Conservation (phyloP, 2,329 filamentous ascomycete species). For the Colletotrichum falcatum region DNA sequence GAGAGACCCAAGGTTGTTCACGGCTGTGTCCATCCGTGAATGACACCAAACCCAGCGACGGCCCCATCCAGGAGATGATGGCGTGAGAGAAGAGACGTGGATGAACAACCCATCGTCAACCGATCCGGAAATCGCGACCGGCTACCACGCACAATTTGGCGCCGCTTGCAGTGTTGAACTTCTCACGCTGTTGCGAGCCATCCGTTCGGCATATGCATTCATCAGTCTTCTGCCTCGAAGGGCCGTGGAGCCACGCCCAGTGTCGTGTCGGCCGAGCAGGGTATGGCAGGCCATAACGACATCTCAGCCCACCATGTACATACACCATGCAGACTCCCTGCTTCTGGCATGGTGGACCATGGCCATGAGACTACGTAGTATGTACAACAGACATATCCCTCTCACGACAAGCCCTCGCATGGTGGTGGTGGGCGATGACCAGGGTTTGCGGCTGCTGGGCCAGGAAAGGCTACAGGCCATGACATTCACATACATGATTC, state of each 20-base stretch:
- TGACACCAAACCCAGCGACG: conserved; percentile 28
- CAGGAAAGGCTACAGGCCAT: neutral
- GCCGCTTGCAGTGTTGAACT: neutral
- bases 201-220: neutral
- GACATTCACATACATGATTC: neutral
- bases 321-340: neutral
- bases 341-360: neutral
- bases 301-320: neutral
- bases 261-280: neutral
- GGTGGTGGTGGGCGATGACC: neutral
- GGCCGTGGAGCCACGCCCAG: too few species aligned
- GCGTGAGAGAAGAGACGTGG: conserved; percentile 35
- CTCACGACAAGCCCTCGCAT: neutral
- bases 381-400: neutral
- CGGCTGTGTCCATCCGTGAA: conserved; percentile 25
- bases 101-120: neutral
- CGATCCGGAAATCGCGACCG: neutral
- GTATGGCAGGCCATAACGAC: neutral
- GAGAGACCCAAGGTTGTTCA: neutral
- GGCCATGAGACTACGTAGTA: too few species aligned
- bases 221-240: neutral
- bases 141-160: neutral
- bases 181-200: neutral
- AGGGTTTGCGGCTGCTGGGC: neutral
- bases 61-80: conserved; percentile 39